Evolutionary conservation across 345 rosid genomes (phyloP), one percentile per base, ranked within the genome.

Genomic region (Pugionium cornutum): DNA sequence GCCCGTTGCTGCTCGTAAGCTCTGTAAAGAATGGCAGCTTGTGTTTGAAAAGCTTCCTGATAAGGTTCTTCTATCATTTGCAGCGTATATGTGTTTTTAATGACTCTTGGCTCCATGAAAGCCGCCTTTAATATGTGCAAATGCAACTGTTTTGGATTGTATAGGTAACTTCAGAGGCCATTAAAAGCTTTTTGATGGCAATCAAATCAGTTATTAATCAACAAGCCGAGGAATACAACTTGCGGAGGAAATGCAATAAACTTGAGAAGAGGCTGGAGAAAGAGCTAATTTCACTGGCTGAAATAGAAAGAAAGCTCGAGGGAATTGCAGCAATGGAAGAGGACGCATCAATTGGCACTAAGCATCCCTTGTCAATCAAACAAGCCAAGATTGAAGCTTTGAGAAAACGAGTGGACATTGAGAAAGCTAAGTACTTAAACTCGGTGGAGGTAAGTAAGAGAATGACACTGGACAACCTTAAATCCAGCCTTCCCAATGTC

Each of bases 111-210:
- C 26, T 60, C 51, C 32, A 52, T 51, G 67, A 59, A 52, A 52
- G 47, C 29, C 2, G 1, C 26, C 18, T 47, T 42, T 43, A 10
- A 55, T 54, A 59, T 11, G 5, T 35, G 46, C 3, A 32, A 64
- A 43, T 58, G 62, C 49, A 60, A 46, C 58, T 72, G 31, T 48
- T 62, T 25, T 45, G 9, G 60, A 57, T 58, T 34, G 37, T 73
- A 62, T 80, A 91, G 98, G 76, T 72, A 58, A 81, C 91, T 25
- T 77, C 92, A 9, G 94, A 85, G 41, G 84, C 95, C 70, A 79
- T 89, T 47, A 86, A 77, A 76, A 71, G 80, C 77, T 77, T 86
- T 72, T 51, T 91, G 53, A 58, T 71, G 53, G 83, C 94, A 36
- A 81, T 84, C 62, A 84, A 82, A 33, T 67, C 79, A 2, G 79